Conservation (phyloP, 176 grass and related monocot species). For the Poa annua region DNA sequence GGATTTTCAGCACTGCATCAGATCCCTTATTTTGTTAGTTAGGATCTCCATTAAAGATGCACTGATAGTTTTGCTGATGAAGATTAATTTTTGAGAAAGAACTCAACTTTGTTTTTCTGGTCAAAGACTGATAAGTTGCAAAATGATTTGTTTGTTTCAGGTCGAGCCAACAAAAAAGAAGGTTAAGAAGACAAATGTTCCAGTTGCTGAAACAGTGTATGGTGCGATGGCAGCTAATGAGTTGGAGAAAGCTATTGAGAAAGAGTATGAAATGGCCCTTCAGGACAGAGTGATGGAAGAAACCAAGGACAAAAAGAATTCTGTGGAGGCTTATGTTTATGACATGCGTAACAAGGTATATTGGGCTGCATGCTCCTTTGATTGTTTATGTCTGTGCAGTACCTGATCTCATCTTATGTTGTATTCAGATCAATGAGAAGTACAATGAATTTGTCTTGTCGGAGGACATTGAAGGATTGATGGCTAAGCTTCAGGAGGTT, state of each 20-base stretch:
- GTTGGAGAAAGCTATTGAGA: constrained; percentile 81
- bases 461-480: constrained; percentile 72
- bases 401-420: constrained; percentile 52
- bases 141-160: constrained; percentile 41
- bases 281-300: constrained; percentile 98
- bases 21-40: not conserved
- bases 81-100: not conserved
- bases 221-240: constrained; percentile 65
- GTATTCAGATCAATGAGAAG: constrained; percentile 73
- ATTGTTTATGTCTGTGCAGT: not conserved
- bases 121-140: not conserved
- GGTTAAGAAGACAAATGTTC: constrained; percentile 85
- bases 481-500: constrained; percentile 79
- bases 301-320: constrained; percentile 98
- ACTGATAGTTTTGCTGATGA: not conserved
- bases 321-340: constrained; percentile 96
- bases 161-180: constrained; percentile 79
- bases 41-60: not conserved
- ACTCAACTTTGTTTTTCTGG: not conserved
- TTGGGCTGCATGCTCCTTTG: not conserved
- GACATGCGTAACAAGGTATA: constrained; percentile 95
- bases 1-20: not conserved
- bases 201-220: constrained; percentile 72
- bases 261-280: constrained; percentile 97
- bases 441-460: constrained; percentile 69